Conservation (phyloP, 164 flowering plant genomes). For the Platanus orientalis region DNA sequence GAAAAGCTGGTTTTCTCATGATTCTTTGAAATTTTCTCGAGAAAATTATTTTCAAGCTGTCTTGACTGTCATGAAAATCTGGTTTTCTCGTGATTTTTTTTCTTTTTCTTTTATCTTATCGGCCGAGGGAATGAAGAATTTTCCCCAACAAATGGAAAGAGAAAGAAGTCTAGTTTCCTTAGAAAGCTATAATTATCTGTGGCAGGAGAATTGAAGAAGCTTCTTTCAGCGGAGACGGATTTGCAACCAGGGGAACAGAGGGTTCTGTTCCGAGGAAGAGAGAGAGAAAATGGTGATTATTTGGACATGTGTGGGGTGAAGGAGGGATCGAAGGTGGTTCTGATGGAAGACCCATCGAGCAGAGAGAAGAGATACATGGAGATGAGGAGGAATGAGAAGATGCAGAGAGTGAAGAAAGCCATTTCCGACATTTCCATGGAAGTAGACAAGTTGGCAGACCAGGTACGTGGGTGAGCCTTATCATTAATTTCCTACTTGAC, state of each 20-base stretch:
- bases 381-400: constrained; percentile 54
- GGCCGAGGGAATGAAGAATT: too few relatives aligned
- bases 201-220: constrained; percentile 74
- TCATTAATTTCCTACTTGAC: too few relatives aligned
- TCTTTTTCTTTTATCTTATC: too few relatives aligned
- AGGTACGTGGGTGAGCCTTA: too few relatives aligned
- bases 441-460: constrained; percentile 60
- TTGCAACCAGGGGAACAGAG: constrained; percentile 54
- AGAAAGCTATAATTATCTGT: too few relatives aligned
- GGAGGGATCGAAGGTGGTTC: constrained; percentile 52
- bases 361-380: constrained; percentile 49
- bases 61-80: too few relatives aligned
- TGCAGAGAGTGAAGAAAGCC: constrained; percentile 45
- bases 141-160: too few relatives aligned
- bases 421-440: constrained; percentile 51
- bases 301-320: constrained; percentile 61
- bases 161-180: too few relatives aligned
- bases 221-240: constrained; percentile 51
- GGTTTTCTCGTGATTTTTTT: neutral
- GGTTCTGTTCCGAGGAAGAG: constrained; percentile 55
- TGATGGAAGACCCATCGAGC: constrained; percentile 60
- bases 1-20: too few relatives aligned
- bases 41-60: too few relatives aligned
- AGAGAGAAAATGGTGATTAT: constrained; percentile 49
- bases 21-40: too few relatives aligned